Evolutionary conservation across 2,329 filamentous ascomycete species (phyloP), one percentile per base, ranked within the genome.

Genomic region (Penicillium expansum): DNA sequence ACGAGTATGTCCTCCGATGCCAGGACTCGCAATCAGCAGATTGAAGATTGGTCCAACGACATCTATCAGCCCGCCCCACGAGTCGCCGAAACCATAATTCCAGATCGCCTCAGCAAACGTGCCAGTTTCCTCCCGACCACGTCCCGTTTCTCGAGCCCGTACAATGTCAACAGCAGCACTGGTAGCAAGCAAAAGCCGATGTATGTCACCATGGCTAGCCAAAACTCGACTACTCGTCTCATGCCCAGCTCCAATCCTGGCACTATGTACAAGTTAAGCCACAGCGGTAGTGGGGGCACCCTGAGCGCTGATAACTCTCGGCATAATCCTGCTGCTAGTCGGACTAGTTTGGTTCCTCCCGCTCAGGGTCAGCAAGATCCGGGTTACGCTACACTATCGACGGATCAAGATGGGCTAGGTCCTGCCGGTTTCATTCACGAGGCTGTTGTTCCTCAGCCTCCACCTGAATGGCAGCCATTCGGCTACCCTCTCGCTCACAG

Each of bases 31-130:
- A 89, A 92, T 65, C 86, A 89, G 66, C 92, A 97, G 77, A 99
- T 99, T 63, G 94, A 99, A 74, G 93, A 97, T 68, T 99, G 94
- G 94, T 89, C 88, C 14, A 91, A 97, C 63, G 94, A 99, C 70
- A 99, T 99, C 67, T 97, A 99, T 75, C 89, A 92, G 42, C 90
- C 93, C 4, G 91, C 92, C 24, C 87, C 89, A 53, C 89, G 92
- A 63, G 81, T 97, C 62, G 84, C 88, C 4, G 94, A 96, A 67
- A 79, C 88, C 41, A 83, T 85, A 57, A 88, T 85, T 68, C 80
- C 83, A 14, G 91, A 93, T 62, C 84, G 89, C 51, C 82, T 79
- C 54, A 91, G 83, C 82, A 96, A 93, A 79, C 88, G 93, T 63
- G 84, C 82, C 61, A 96, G 91, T 32, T 95, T 99, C 77, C 79